A percentile compares a stretch with the other conserved stretches of the same genome.
These are phyloP conservation scores for Xylariales sp. DNA, from an alignment of 2,329 filamentous ascomycete species.

Conservation along the genomic window DNA sequence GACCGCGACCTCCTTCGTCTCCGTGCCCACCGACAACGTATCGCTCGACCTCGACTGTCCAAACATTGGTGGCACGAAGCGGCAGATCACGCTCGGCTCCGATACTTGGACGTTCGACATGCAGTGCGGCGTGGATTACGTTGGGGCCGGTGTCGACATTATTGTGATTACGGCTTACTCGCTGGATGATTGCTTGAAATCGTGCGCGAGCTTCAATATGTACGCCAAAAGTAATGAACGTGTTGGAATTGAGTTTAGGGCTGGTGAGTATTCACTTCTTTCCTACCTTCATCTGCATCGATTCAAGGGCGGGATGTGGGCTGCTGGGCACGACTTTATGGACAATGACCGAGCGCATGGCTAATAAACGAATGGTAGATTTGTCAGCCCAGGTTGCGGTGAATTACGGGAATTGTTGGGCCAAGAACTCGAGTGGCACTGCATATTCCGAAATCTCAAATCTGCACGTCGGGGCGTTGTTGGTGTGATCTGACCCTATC, in stretches of 20 bases:
- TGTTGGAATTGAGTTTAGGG: neutral
- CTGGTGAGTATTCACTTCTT: neutral
- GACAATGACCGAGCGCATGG: too few species aligned
- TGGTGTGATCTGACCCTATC: too few species aligned
- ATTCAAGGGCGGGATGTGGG: too few species aligned
- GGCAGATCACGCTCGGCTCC: neutral
- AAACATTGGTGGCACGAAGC: neutral
- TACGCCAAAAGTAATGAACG: neutral
- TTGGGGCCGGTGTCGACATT: neutral
- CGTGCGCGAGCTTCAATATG: conserved; percentile 3
- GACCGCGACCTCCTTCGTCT: neutral
- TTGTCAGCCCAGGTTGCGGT: neutral
- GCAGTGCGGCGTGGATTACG: conserved; percentile 1
- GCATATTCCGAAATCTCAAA: neutral
- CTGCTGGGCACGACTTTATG: too few species aligned
- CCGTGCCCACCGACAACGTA: neutral
- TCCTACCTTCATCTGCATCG: too few species aligned
- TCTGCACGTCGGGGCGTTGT: neutral
- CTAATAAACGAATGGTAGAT: too few species aligned
- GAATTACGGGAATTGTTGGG: conserved; percentile 4
- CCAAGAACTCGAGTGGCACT: conserved; percentile 3
- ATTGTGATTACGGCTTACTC: conserved; percentile 1
- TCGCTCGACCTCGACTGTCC: conserved; percentile 5
- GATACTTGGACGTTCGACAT: conserved; percentile 2
- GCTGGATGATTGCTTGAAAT: conserved; percentile 3